Conservation (phyloP, 805 yeast genomes). For the Kodamaea neixiangensis region DNA sequence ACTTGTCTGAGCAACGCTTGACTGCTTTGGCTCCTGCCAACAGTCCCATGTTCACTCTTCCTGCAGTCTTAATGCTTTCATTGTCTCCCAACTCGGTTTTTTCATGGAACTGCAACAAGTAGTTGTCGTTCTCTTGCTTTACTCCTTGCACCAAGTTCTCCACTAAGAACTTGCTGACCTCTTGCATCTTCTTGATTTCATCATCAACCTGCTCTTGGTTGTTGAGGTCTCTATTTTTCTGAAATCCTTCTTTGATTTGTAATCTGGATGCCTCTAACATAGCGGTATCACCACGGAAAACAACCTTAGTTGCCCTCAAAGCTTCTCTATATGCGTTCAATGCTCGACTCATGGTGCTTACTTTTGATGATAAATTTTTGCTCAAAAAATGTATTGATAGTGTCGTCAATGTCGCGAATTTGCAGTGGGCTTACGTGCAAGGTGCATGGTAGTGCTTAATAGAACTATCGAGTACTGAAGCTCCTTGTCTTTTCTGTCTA, state of each 20-base stretch:
- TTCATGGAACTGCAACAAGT: conserved; percentile 68
- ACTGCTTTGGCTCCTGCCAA: conserved; percentile 53
- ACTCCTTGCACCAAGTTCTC: conserved; percentile 87
- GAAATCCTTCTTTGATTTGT: conserved; percentile 57
- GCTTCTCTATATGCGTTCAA: conserved; percentile 57
- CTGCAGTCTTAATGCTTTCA: conserved; percentile 63
- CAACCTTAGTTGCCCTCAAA: conserved; percentile 62
- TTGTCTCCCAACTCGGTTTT: conserved; percentile 91
- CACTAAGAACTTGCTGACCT: conserved; percentile 67
- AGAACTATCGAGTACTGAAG: too few relatives aligned
- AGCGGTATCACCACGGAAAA: conserved; percentile 52
- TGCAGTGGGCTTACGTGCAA: not conserved
- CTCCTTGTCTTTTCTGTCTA: too few relatives aligned
- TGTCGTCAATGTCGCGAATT: not conserved
- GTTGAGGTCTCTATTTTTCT: conserved; percentile 27
- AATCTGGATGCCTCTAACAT: conserved; percentile 61
- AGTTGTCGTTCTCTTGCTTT: conserved; percentile 39
- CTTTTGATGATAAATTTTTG: not conserved
- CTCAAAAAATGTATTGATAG: not conserved
- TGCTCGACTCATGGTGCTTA: conserved; percentile 24
- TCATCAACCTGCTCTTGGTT: conserved; percentile 27
- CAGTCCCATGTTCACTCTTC: conserved; percentile 42
- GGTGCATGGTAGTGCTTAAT: too few relatives aligned
- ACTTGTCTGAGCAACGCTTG: conserved; percentile 23
- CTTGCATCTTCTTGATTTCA: conserved; percentile 57